Evolutionary conservation across 805 yeast genomes (phyloP).

Genomic region (Kurtzmaniella cleridarum): DNA sequence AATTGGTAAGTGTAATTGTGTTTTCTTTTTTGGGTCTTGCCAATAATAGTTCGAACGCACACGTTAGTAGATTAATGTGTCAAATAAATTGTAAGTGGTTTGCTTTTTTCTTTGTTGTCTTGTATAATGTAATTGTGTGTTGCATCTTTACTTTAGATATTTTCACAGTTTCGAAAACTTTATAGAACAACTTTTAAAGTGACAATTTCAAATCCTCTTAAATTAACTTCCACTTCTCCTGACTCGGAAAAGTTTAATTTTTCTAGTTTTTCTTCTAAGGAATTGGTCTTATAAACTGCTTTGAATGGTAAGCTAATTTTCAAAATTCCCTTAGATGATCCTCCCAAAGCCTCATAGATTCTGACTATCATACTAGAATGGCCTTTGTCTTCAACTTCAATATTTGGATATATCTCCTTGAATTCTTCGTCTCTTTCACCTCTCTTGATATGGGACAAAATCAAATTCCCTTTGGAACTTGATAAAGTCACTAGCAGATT

Average conservation of each 20-base stretch:
- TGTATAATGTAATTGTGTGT: no score
- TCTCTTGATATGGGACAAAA: constrained; percentile 76
- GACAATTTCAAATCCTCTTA: constrained; percentile 78
- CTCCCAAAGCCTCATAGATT: constrained; percentile 86
- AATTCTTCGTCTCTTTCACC: constrained; percentile 75
- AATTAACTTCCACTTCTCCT: constrained; percentile 33
- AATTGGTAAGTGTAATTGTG: no score
- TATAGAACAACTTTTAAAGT: constrained; percentile 47
- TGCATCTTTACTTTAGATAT: neutral
- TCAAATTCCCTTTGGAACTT: constrained; percentile 51
- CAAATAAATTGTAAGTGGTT: no score
- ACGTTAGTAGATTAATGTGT: no score
- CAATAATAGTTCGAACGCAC: no score
- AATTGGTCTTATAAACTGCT: constrained; percentile 50
- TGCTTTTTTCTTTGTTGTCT: no score
- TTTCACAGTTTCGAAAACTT: neutral
- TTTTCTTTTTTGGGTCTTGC: no score
- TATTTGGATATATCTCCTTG: constrained; percentile 35
- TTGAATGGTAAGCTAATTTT: constrained; percentile 39
- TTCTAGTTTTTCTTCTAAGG: constrained; percentile 50
- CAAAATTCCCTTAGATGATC: constrained; percentile 52
- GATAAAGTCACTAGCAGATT: constrained; percentile 13
- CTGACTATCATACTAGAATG: constrained; percentile 54
- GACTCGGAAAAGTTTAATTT: constrained; percentile 29
- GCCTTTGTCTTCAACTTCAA: constrained; percentile 42